A percentile compares a stretch with the other conserved stretches of the same genome.
Conservation (phyloP, 352 stramenopile species). For the Aphanomyces euteiches region DNA sequence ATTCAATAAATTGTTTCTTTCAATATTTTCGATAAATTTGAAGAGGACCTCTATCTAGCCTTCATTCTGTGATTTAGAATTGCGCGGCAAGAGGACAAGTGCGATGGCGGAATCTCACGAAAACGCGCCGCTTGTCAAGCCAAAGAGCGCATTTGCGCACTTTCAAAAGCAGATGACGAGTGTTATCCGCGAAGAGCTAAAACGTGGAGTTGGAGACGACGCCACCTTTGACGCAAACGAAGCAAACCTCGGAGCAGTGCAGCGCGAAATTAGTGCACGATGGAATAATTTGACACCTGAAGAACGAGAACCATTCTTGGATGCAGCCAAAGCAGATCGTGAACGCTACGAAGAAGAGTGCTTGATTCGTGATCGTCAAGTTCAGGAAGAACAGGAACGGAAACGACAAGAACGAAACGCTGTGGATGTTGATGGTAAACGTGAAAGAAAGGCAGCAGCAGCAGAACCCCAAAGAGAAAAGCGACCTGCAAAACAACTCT, state of each 20-base stretch:
- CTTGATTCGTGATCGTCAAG: slow-evolving; percentile 59
- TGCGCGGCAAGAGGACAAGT: slow-evolving; percentile 8
- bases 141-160: slow-evolving; percentile 71
- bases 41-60: neutral
- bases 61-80: slow-evolving; percentile 11
- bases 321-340: slow-evolving; percentile 55
- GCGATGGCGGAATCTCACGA: slow-evolving; percentile 5
- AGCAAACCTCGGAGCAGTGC: slow-evolving; percentile 47
- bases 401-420: slow-evolving; percentile 73
- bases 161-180: slow-evolving; percentile 74
- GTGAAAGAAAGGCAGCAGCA: slow-evolving; percentile 62
- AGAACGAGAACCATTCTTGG: slow-evolving; percentile 66
- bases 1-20: slow-evolving; percentile 1
- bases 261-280: slow-evolving; percentile 70
- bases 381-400: slow-evolving; percentile 64
- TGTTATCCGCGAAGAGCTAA: slow-evolving; percentile 57
- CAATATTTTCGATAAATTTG: slow-evolving; percentile 3
- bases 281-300: slow-evolving; percentile 63
- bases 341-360: slow-evolving; percentile 74
- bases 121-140: slow-evolving; percentile 47
- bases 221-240: slow-evolving; percentile 43
- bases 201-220: neutral
- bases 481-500: slow-evolving; percentile 47
- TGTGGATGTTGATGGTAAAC: slow-evolving; percentile 64
- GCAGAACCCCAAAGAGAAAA: slow-evolving; percentile 42